Conservation (phyloP, 441 rosid genomes). For the Bocquillonia castaneifolia region DNA sequence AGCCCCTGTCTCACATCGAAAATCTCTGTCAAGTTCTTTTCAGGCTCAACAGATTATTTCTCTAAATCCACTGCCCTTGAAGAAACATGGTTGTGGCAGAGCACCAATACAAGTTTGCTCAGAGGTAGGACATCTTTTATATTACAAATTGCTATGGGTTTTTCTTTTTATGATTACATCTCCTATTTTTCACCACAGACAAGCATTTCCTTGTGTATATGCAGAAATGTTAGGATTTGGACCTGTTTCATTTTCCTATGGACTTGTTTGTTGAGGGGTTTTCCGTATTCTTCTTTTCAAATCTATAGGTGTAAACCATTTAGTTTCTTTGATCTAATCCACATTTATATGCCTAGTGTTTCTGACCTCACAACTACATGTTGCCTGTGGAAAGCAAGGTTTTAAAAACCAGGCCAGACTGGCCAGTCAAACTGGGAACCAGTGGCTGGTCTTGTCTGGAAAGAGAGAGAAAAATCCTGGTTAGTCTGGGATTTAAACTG, state of each 20-base stretch:
- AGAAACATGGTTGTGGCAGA: slow-evolving; percentile 95
- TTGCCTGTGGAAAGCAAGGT: neutral
- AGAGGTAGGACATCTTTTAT: slow-evolving; percentile 51
- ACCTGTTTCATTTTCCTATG: neutral
- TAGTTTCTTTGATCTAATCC: neutral
- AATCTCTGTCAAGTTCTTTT: slow-evolving; percentile 65
- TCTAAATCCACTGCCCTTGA: slow-evolving; percentile 84
- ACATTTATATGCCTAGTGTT: neutral
- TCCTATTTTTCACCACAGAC: neutral
- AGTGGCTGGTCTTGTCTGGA: no score
- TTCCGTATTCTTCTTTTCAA: neutral
- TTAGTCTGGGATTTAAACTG: no score
- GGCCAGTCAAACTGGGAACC: no score
- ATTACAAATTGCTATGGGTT: neutral
- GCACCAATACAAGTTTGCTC: slow-evolving; percentile 91
- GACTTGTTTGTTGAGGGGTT: neutral
- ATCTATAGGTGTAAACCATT: no score
- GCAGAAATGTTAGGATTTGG: neutral
- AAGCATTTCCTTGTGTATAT: neutral
- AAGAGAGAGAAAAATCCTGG: no score
- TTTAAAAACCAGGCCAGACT: no score
- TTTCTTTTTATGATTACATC: slow-evolving; percentile 6
- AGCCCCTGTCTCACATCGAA: slow-evolving; percentile 60
- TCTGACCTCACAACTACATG: neutral
- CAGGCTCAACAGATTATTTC: slow-evolving; percentile 90